Percentiles rank a stretch among this genome's conserved stretches.
Conservation (phyloP, 768 basidiomycete species). For the Infundibulicybe gibba region DNA sequence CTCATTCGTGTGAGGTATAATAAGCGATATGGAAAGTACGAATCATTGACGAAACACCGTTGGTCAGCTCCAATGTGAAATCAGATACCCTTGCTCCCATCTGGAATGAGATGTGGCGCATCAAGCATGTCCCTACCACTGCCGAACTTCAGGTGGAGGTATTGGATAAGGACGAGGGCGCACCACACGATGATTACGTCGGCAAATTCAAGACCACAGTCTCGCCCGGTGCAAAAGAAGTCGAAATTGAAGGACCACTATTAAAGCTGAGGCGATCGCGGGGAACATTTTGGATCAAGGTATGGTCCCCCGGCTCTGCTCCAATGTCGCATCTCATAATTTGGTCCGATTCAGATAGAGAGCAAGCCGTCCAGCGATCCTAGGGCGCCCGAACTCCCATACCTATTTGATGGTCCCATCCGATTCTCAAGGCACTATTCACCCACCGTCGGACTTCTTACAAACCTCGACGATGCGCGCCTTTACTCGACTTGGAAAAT, state of each 20-base stretch:
- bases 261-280: slow-evolving; percentile 32
- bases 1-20: slow-evolving; percentile 51
- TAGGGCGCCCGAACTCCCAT: slow-evolving; percentile 40
- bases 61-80: slow-evolving; percentile 61
- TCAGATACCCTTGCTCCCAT: slow-evolving; percentile 53
- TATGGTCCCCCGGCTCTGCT: slow-evolving; percentile 20
- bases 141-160: slow-evolving; percentile 59
- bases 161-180: slow-evolving; percentile 65
- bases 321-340: too few relatives aligned
- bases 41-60: too few relatives aligned
- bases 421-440: slow-evolving; percentile 71
- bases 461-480: slow-evolving; percentile 55
- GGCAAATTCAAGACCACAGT: slow-evolving; percentile 59
- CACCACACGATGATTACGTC: slow-evolving; percentile 56
- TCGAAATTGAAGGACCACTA: slow-evolving; percentile 52
- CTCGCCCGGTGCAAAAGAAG: slow-evolving; percentile 57
- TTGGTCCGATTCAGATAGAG: too few relatives aligned
- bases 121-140: slow-evolving; percentile 69
- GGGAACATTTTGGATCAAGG: slow-evolving; percentile 72
- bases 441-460: slow-evolving; percentile 63
- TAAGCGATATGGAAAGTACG: too few relatives aligned
- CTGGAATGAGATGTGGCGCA: slow-evolving; percentile 73
- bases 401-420: slow-evolving; percentile 71
- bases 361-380: slow-evolving; percentile 38
- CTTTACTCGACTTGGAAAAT: slow-evolving; percentile 82